These are phyloP conservation scores for Syncephalastrum contaminatum DNA, from an alignment of 371 early-diverging fungal species.

Conservation along the genomic window DNA sequence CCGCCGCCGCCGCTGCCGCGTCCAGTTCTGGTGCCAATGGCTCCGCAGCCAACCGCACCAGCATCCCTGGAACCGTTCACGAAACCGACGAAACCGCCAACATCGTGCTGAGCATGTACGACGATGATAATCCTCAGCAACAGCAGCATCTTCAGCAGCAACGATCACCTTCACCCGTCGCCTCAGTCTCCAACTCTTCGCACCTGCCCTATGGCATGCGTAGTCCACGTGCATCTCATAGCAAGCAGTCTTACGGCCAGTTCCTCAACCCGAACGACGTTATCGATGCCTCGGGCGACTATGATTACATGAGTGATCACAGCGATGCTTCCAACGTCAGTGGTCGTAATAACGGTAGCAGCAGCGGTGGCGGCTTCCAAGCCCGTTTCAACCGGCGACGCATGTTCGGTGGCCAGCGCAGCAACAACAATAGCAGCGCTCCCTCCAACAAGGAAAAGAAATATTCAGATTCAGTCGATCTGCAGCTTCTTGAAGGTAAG, in stretches of 20 bases:
- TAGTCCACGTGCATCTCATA: neutral
- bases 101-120: constrained; percentile 56
- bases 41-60: constrained; percentile 26
- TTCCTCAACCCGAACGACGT: constrained; percentile 40
- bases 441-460: constrained; percentile 67
- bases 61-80: constrained; percentile 55
- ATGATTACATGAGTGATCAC: constrained; percentile 60
- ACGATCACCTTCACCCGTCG: neutral
- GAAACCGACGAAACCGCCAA: constrained; percentile 55
- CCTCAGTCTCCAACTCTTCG: constrained; percentile 1
- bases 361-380: no score
- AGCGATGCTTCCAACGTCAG: constrained; percentile 56
- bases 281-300: constrained; percentile 23
- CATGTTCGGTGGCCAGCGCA: neutral
- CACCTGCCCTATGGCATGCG: constrained; percentile 4
- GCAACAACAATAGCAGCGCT: constrained; percentile 13
- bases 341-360: constrained; percentile 19
- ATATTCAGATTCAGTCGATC: constrained; percentile 69
- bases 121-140: constrained; percentile 21
- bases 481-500: constrained; percentile 72
- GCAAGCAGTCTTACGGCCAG: constrained; percentile 22
- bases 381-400: neutral
- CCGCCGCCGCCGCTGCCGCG: constrained; percentile 1
- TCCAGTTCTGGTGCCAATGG: no score
- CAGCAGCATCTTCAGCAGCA: constrained; percentile 1